Percentiles rank a stretch among this genome's conserved stretches.
These are phyloP conservation scores for Micromonas pusilla DNA, from an alignment of 139 green algal genomes.

Conservation along the genomic window DNA sequence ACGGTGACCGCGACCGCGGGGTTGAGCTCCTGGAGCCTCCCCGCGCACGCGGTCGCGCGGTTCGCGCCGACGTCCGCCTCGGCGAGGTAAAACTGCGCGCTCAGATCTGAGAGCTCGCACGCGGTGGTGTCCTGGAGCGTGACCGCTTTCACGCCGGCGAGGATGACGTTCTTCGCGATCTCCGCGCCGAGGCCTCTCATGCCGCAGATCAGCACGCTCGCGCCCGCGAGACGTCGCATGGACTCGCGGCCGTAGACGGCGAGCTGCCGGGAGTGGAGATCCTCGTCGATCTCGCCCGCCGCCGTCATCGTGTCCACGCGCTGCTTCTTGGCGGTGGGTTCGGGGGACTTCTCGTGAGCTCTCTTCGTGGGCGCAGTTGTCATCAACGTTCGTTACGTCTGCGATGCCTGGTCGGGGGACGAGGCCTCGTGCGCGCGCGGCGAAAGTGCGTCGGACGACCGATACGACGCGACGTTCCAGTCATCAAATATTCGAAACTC, in stretches of 20 bases:
- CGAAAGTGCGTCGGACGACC: too few species aligned
- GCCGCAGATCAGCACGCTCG: slow-evolving; percentile 78
- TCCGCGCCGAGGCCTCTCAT: slow-evolving; percentile 82
- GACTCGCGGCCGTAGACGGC: slow-evolving; percentile 94
- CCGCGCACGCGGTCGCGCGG: slow-evolving; percentile 77
- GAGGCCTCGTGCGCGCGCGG: too few species aligned
- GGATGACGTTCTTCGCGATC: slow-evolving; percentile 95
- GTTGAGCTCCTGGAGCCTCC: slow-evolving; percentile 93
- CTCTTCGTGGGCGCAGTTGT: neutral
- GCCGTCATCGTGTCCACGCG: slow-evolving; percentile 6
- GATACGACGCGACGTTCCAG: too few species aligned
- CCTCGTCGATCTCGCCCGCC: slow-evolving; percentile 75
- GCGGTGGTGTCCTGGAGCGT: slow-evolving; percentile 69
- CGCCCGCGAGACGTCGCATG: slow-evolving; percentile 77
- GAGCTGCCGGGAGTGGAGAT: slow-evolving; percentile 92
- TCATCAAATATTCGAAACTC: too few species aligned
- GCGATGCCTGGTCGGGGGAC: too few species aligned
- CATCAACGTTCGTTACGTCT: too few species aligned
- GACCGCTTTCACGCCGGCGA: slow-evolving; percentile 87
- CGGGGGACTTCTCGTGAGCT: neutral
- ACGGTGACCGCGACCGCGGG: slow-evolving; percentile 66
- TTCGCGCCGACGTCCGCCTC: slow-evolving; percentile 82
- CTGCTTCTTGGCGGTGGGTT: neutral
- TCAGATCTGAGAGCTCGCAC: slow-evolving; percentile 62
- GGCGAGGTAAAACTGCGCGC: slow-evolving; percentile 89